phyloP scores from a whole-genome alignment of 495 filamentous ascomycete species.

The Annulohypoxylon moriforme region DNA sequence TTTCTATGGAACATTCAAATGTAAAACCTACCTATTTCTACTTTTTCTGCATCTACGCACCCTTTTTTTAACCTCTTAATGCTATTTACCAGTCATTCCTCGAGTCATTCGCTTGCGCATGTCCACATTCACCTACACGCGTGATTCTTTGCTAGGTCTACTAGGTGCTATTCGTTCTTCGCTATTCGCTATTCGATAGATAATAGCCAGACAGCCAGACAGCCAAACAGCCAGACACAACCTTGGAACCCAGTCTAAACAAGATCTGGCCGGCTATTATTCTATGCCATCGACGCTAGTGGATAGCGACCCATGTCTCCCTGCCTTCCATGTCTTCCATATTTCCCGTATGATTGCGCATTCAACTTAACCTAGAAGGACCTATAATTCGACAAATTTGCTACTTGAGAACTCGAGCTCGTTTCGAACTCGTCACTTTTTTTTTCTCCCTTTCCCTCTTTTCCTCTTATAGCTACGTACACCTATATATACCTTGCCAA shows the following conservation, averaged over 20 bases:
- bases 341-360: conserved; percentile 29
- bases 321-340: conserved; percentile 11
- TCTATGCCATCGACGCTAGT: conserved; percentile 30
- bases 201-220: background rate
- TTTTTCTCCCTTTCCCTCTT: background rate
- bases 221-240: no score
- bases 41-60: conserved; percentile 5
- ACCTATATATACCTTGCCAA: background rate
- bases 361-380: conserved; percentile 7
- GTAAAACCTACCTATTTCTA: conserved; percentile 7
- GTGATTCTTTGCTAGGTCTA: conserved; percentile 1
- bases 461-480: conserved; percentile 3
- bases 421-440: conserved; percentile 22
- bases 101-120: conserved; percentile 38
- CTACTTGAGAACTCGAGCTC: conserved; percentile 10
- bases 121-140: conserved; percentile 13
- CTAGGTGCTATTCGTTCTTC: background rate
- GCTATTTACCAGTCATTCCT: background rate
- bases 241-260: background rate
- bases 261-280: conserved; percentile 26
- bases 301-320: conserved; percentile 4
- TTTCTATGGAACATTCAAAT: conserved; percentile 14
- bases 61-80: conserved; percentile 11
- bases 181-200: conserved; percentile 5
- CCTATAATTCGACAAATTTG: conserved; percentile 27